Base-by-base conservation (phyloP, 169 alveolate species). In the Babesia ovis region DNA sequence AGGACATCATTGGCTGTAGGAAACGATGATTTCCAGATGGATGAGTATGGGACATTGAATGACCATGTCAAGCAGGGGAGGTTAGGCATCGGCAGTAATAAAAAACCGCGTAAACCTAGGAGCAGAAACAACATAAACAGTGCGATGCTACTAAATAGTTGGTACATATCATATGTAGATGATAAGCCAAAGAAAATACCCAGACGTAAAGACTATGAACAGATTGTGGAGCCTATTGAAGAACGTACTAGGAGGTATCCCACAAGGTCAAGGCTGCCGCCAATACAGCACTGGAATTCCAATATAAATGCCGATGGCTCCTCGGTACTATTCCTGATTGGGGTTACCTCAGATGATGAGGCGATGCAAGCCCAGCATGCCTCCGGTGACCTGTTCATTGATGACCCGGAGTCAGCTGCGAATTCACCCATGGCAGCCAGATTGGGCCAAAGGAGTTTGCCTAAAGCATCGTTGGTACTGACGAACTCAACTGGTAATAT, bases 261-360 rank as follows among this genome's bases (percentile, higher is more conserved):
- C 8, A 79, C 50, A 16, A 39, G 87, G 4, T 9, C 70, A 1
- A 45, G 87, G 18, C 29, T 62, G 12, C 87, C 87, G 27, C 83
- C 87, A 22, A 62, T 64, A 16, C 83, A 70, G 43, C 83, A 79
- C 35, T 79, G 87, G 87, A 58, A 51, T 42, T 77, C 85, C 5
- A 68, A 77, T 39, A 37, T 67, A 34, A 46, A 56, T 3, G 25
- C 71, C 14, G 79, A 77, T 35, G 85, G 85, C 2, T 45, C 80
- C 11, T 77, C 85, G 9, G 85, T 77, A 31, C 35, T 64, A 42
- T 77, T 77, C 48, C 71, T 77, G 18, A 61, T 60, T n/a, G 85
- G 85, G n/a, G 80, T 77, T 32, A 58, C 79, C 16, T 64, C 74
- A 5, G 59, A 43, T 42, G 74, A 64, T 45, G 29, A 3, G 37